phyloP scores from a whole-genome alignment of 257 asterid species.

The Striga asiatica region DNA sequence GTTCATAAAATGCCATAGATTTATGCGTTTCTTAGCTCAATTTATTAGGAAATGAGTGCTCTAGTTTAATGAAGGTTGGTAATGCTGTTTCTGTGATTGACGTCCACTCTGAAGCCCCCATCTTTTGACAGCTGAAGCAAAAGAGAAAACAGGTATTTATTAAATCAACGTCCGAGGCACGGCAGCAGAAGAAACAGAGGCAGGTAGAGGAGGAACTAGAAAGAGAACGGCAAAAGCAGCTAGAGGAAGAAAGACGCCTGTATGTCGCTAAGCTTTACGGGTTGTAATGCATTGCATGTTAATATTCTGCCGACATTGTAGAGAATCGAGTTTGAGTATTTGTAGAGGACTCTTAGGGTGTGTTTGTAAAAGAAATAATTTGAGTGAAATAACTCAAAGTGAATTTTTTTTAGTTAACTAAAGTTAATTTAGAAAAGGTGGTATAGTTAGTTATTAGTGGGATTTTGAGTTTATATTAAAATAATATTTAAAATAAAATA shows the following conservation, averaged over 20 bases:
- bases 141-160: slow-evolving; percentile 74
- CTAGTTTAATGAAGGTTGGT: slow-evolving; percentile 1
- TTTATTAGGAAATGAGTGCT: slow-evolving; percentile 2
- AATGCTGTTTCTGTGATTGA: slow-evolving; percentile 9
- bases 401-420: no score
- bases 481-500: no score
- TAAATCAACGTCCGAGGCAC: slow-evolving; percentile 75
- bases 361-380: no score
- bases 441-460: no score
- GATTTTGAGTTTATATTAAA: no score
- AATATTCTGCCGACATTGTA: neutral
- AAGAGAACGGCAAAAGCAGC: slow-evolving; percentile 68
- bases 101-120: slow-evolving; percentile 3
- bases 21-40: neutral
- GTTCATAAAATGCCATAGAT: neutral
- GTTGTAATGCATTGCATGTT: no score
- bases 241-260: slow-evolving; percentile 93
- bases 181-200: slow-evolving; percentile 84
- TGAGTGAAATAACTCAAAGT: no score
- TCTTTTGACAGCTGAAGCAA: slow-evolving; percentile 58
- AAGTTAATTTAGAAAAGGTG: no score
- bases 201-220: slow-evolving; percentile 82
- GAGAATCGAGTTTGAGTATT: neutral
- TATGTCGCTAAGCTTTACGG: slow-evolving; percentile 28
- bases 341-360: neutral